Conservation (phyloP, 768 basidiomycete genomes). For the Russula vinacea region DNA sequence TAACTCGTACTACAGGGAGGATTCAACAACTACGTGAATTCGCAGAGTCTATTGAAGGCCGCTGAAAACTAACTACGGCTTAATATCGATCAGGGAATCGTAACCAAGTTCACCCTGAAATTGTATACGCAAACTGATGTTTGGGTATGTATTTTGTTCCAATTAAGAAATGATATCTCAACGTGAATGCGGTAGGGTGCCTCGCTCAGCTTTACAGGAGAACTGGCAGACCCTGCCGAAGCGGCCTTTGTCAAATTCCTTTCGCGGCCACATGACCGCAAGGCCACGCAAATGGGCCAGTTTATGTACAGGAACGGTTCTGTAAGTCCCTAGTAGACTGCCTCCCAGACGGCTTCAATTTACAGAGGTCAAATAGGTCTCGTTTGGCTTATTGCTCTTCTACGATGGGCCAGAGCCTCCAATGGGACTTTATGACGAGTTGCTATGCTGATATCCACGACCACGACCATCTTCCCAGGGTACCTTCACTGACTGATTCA, state of each 20-base stretch:
- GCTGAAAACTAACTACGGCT: not conserved
- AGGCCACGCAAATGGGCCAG: constrained; percentile 7
- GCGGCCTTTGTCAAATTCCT: constrained; percentile 1
- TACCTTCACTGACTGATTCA: constrained; percentile 38
- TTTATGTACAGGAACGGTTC: constrained; percentile 6
- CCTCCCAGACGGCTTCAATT: constrained; percentile 16
- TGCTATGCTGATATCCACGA: constrained; percentile 42
- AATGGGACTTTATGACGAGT: constrained; percentile 45
- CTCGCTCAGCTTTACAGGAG: constrained; percentile 6
- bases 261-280: constrained; percentile 1
- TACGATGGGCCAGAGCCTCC: constrained; percentile 53
- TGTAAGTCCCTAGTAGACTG: constrained; percentile 39
- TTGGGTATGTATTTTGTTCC: constrained; percentile 8
- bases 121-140: constrained; percentile 16
- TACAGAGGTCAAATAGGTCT: constrained; percentile 32
- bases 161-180: not conserved
- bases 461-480: constrained; percentile 38
- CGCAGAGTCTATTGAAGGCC: not conserved
- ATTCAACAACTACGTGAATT: constrained; percentile 22
- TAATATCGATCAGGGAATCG: constrained; percentile 15
- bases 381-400: constrained; percentile 39
- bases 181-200: not conserved
- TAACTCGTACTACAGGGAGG: constrained; percentile 10
- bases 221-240: not conserved
- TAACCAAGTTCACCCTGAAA: constrained; percentile 22